Conservation (phyloP, 2,329 filamentous ascomycete genomes). For the Xylaria sp. region DNA sequence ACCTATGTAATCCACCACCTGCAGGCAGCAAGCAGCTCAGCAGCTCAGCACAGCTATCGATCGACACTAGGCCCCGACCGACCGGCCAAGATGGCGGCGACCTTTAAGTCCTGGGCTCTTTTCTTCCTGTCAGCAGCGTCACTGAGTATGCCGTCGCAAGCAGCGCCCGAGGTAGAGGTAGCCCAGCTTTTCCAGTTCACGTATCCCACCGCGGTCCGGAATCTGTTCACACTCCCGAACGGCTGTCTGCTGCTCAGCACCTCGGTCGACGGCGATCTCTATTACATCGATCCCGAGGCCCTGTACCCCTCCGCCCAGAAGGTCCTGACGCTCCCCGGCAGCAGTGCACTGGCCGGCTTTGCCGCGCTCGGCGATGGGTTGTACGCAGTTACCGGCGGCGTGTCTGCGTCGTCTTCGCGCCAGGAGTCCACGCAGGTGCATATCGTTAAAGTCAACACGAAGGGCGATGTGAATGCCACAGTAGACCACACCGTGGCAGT, state of each 20-base stretch:
- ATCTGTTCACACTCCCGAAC: slow-evolving; percentile 28
- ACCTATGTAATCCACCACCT: too few species aligned
- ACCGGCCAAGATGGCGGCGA: slow-evolving; percentile 9
- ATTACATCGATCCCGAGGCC: slow-evolving; percentile 28
- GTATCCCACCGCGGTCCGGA: slow-evolving; percentile 26
- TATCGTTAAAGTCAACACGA: slow-evolving; percentile 26
- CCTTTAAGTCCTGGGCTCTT: not conserved
- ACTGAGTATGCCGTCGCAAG: not conserved
- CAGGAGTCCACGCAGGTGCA: slow-evolving; percentile 21
- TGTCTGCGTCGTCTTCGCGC: slow-evolving; percentile 19
- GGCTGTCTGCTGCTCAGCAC: slow-evolving; percentile 29
- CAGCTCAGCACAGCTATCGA: too few species aligned
- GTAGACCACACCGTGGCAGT: slow-evolving; percentile 25
- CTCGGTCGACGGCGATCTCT: slow-evolving; percentile 23
- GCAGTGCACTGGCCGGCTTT: slow-evolving; percentile 21
- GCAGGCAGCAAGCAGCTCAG: too few species aligned
- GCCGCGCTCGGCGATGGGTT: slow-evolving; percentile 23
- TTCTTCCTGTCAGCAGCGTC: slow-evolving; percentile 9
- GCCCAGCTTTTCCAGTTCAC: slow-evolving; percentile 26
- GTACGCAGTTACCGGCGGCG: slow-evolving; percentile 27
- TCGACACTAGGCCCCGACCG: not conserved
- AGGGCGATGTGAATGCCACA: slow-evolving; percentile 18
- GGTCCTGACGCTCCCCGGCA: slow-evolving; percentile 19
- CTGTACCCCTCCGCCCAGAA: slow-evolving; percentile 19
- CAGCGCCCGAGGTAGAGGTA: slow-evolving; percentile 4